Conservation (phyloP, 805 yeast genomes). For the Ogataea methanolica region DNA sequence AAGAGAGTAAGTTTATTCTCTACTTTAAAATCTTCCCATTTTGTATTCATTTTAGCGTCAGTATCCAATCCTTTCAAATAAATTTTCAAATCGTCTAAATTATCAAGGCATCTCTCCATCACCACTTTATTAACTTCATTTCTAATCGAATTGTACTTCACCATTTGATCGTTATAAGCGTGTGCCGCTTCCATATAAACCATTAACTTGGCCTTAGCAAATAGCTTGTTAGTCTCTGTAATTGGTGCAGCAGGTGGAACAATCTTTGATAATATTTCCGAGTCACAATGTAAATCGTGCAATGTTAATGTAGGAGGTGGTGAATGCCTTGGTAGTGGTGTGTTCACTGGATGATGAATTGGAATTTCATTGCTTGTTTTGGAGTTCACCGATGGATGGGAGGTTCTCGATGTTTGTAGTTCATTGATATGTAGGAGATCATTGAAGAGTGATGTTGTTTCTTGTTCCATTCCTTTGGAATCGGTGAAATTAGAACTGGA, state of each 20-base stretch:
- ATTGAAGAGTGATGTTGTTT: too few species aligned
- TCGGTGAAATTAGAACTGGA: not conserved
- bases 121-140: constrained; percentile 9
- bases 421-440: too few species aligned
- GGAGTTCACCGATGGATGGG: constrained; percentile 6
- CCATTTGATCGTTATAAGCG: constrained; percentile 10
- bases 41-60: constrained; percentile 10
- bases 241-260: constrained; percentile 1
- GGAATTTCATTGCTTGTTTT: constrained; percentile 13
- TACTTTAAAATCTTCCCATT: constrained; percentile 9
- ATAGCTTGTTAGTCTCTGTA: constrained; percentile 1
- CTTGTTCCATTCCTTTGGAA: not conserved
- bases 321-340: constrained; percentile 11
- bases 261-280: not conserved
- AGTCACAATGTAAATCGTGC: constrained; percentile 16
- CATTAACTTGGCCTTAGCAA: constrained; percentile 1
- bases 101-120: constrained; percentile 10
- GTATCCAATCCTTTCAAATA: constrained; percentile 15
- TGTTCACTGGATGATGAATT: constrained; percentile 19
- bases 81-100: constrained; percentile 4
- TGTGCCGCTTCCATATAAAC: constrained; percentile 8
- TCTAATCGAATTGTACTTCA: constrained; percentile 10
- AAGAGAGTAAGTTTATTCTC: constrained; percentile 5
- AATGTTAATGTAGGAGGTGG: constrained; percentile 10
- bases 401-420: not conserved